Evolutionary conservation across 345 rosid genomes (phyloP).

Genomic region (Aquilaria yunnanensis): DNA sequence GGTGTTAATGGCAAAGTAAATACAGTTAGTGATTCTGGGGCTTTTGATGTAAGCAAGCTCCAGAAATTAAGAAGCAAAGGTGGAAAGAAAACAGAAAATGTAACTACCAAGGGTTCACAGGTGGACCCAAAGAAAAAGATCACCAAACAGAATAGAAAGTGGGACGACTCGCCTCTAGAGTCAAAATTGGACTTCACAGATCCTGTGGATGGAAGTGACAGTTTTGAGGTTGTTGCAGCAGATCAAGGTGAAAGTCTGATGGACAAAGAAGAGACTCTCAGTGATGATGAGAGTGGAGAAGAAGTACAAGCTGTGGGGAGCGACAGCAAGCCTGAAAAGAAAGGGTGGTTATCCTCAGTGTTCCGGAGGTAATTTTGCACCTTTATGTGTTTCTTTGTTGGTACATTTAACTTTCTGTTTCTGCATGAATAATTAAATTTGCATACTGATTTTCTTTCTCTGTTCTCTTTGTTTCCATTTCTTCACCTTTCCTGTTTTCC

Average conservation of each 20-base stretch:
- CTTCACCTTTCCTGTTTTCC: neutral
- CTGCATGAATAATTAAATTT: no score
- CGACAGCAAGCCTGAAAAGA: slow-evolving; percentile 69
- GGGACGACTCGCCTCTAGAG: slow-evolving; percentile 79
- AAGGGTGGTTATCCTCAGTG: slow-evolving; percentile 95
- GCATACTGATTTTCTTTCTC: no score
- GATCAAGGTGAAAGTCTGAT: slow-evolving; percentile 97
- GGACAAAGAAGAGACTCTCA: slow-evolving; percentile 86
- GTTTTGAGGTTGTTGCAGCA: slow-evolving; percentile 59
- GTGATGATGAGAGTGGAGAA: slow-evolving; percentile 85
- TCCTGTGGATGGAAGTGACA: slow-evolving; percentile 45
- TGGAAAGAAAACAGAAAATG: slow-evolving; percentile 75
- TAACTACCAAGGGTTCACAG: slow-evolving; percentile 64
- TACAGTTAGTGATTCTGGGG: slow-evolving; percentile 53
- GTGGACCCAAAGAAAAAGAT: slow-evolving; percentile 70
- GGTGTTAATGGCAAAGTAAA: slow-evolving; percentile 79
- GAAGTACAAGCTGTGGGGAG: slow-evolving; percentile 53
- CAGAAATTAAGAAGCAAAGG: slow-evolving; percentile 86
- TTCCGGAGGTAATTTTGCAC: slow-evolving; percentile 67
- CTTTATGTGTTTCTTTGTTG: neutral
- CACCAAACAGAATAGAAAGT: slow-evolving; percentile 84
- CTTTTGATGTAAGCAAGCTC: slow-evolving; percentile 90
- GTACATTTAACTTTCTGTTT: neutral
- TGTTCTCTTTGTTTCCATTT: neutral
- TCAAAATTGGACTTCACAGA: slow-evolving; percentile 83